Evolutionary conservation across 2,329 filamentous ascomycete species (phyloP), one percentile per base, ranked within the genome.

Genomic region (Botryotinia globosa): DNA sequence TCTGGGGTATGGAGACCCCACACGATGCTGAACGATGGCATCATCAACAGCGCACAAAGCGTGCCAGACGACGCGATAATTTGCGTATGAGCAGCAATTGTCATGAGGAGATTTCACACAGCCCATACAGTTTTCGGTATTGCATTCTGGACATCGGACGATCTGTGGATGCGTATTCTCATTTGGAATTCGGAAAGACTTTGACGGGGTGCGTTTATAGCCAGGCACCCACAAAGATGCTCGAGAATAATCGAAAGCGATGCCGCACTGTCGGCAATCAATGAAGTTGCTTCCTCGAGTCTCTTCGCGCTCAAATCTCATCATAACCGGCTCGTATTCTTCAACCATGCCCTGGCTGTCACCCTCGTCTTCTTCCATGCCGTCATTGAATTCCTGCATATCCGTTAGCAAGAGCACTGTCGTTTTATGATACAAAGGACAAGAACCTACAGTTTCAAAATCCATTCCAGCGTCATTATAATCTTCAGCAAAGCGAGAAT

Each of bases 231-330:
- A 67, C 14, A 67, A 54, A 22, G 45, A 22, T 20, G n/a, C 37
- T 29, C 34, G 25, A 5, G 64, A 67, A 34, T 67, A 67, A 14
- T 67, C 64, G 4, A 67, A 67, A 37, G 25, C n/a, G 6, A 29
- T 22, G 3, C 16, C 34, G 34, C 64, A 67, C 18, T 29, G n/a
- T 12, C 45, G 25, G 37, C 64, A 67, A 9, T 67, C 8, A 18
- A 67, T 20, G 25, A 67, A 67, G 12, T 25, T 67, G 32, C n/a
- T 48, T 54, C 64, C 64, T 8, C 34, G 64, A 56, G 64, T 67
- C 25, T 54, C 34, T 22, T 67, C 64, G 4, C 45, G 64, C 18
- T 56, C 45, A 29, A 8, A 16, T 8, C 45, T 39, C 18, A 54
- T 6, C 4, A 39, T 29, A 18, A 29, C n/a, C 3, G 16, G 48